Percentiles rank a stretch among this genome's conserved stretches.
Conservation (phyloP, 345 rosid genomes). For the Linum usitatissimum region DNA sequence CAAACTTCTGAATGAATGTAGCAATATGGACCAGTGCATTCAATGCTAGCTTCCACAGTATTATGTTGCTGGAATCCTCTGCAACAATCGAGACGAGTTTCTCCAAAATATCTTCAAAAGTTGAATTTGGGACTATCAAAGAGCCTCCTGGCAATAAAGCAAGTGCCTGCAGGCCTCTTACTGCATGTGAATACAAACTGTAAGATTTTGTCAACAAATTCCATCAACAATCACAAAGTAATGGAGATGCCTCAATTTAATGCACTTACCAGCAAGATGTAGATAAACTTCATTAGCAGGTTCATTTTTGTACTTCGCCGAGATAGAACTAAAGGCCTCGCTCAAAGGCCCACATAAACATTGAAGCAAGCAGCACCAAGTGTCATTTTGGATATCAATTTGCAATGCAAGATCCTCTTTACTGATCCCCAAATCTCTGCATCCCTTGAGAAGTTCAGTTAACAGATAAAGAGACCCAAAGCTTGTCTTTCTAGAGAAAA, state of each 20-base stretch:
- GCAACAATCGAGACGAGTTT: constrained; percentile 42
- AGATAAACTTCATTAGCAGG: constrained; percentile 24
- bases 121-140: constrained; percentile 35
- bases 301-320: constrained; percentile 19
- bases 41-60: constrained; percentile 56
- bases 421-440: constrained; percentile 41
- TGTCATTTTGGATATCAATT: constrained; percentile 26
- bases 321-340: constrained; percentile 34
- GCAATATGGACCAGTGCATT: constrained; percentile 66
- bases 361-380: constrained; percentile 40
- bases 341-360: constrained; percentile 39
- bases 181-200: constrained; percentile 34
- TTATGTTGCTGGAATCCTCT: constrained; percentile 28
- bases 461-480: constrained; percentile 64
- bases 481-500: constrained; percentile 28
- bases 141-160: constrained; percentile 46
- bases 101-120: constrained; percentile 55
- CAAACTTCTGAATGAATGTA: constrained; percentile 38
- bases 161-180: constrained; percentile 71
- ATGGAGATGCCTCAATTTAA: background rate
- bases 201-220: constrained; percentile 3
- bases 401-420: constrained; percentile 18
- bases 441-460: constrained; percentile 58
- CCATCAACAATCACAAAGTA: constrained; percentile 8
- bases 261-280: constrained; percentile 60